Evolutionary conservation across 202 grass and related monocot species (phyloP).

Genomic region (Saccharum hybrid): DNA sequence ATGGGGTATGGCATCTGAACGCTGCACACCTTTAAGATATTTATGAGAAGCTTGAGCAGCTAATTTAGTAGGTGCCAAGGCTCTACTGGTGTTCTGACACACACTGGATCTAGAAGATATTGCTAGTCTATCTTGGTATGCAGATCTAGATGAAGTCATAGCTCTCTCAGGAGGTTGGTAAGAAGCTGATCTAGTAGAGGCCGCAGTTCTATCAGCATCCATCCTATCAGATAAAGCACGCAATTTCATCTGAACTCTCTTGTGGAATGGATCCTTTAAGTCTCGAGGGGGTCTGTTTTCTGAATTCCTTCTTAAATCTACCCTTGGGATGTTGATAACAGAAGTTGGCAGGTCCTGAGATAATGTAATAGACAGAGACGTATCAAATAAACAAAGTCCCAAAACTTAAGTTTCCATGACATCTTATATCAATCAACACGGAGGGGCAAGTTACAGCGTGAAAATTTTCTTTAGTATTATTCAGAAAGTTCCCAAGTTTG

Average conservation of each 20-base stretch:
- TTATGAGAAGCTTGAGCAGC: constrained; percentile 36
- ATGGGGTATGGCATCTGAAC: constrained; percentile 5
- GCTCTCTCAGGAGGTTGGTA: constrained; percentile 34
- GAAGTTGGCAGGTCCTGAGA: constrained; percentile 47
- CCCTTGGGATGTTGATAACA: constrained; percentile 43
- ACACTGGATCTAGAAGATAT: constrained; percentile 41
- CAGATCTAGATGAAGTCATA: constrained; percentile 25
- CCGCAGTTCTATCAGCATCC: constrained; percentile 44
- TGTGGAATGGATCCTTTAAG: constrained; percentile 55
- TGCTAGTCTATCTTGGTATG: constrained; percentile 29
- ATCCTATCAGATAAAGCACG: constrained; percentile 61
- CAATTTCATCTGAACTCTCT: constrained; percentile 62
- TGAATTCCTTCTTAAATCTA: constrained; percentile 49
- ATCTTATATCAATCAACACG: constrained; percentile 26
- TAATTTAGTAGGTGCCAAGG: constrained; percentile 40
- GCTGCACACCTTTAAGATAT: constrained; percentile 23
- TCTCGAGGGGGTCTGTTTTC: constrained; percentile 42
- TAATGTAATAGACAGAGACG: constrained; percentile 35
- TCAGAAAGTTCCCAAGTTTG: constrained; percentile 17
- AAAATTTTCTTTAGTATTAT: constrained; percentile 14
- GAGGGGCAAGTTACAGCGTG: neutral
- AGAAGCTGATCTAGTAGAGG: constrained; percentile 41
- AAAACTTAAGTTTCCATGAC: neutral
- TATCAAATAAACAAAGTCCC: constrained; percentile 6
- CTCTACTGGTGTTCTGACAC: constrained; percentile 23